A percentile compares a stretch with the other conserved stretches of the same genome.
Evolutionary conservation across 305 asterid species (phyloP).

Genomic region (Plantago coronopus): DNA sequence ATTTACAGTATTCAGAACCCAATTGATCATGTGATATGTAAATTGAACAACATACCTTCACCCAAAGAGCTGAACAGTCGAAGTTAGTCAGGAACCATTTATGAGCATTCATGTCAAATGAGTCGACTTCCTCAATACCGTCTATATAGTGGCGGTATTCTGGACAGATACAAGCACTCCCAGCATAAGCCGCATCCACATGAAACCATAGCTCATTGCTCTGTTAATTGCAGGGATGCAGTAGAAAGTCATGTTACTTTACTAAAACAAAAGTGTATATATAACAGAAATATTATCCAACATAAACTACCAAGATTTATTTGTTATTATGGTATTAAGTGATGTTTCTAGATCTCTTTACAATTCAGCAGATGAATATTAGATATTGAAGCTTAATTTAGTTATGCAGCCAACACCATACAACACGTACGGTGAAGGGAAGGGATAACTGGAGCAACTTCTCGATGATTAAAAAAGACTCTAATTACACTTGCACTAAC

Average conservation of each 20-base stretch:
- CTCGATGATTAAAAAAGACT: too few species aligned
- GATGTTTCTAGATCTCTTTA: too few species aligned
- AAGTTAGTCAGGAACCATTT: conserved; percentile 94
- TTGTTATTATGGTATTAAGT: too few species aligned
- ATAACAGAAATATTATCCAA: too few species aligned
- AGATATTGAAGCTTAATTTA: too few species aligned
- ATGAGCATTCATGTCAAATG: conserved; percentile 95
- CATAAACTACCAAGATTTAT: too few species aligned
- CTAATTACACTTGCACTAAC: not conserved
- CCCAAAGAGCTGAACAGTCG: conserved; percentile 93
- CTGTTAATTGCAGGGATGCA: conserved; percentile 37
- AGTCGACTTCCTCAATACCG: conserved; percentile 79
- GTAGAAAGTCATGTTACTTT: conserved; percentile 20
- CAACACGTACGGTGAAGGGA: too few species aligned
- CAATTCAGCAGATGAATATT: too few species aligned
- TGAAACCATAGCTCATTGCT: conserved; percentile 79
- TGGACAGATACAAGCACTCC: conserved; percentile 93
- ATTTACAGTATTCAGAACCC: too few species aligned
- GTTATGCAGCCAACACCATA: too few species aligned
- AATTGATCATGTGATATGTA: not conserved
- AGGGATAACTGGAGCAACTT: too few species aligned
- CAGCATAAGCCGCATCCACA: conserved; percentile 98
- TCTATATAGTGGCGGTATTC: conserved; percentile 69
- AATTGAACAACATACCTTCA: conserved; percentile 64
- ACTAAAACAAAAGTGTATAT: too few species aligned